These are phyloP conservation scores for Ophiostoma perfectum DNA, from an alignment of 2,329 filamentous ascomycete species.

Conservation along the genomic window DNA sequence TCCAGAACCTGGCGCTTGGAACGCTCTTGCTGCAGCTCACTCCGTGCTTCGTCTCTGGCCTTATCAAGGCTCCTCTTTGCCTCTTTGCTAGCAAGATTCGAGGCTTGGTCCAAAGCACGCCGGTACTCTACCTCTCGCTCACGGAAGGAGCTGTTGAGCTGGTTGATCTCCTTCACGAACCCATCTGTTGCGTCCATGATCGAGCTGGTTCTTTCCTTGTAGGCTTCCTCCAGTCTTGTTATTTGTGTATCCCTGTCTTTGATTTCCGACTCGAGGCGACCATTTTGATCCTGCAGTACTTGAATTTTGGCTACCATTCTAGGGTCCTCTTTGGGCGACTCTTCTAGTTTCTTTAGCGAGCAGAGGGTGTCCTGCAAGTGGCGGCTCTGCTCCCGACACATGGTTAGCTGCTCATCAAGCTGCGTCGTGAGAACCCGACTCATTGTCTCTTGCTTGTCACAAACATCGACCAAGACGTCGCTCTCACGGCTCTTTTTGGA, in stretches of 20 bases:
- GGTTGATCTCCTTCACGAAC: constrained; percentile 16
- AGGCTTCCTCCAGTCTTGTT: constrained; percentile 18
- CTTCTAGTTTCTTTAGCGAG: constrained; percentile 11
- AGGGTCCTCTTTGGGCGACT: constrained; percentile 6
- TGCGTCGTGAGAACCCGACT: not conserved
- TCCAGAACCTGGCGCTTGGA: constrained; percentile 22
- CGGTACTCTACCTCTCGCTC: constrained; percentile 23
- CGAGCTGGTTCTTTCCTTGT: constrained; percentile 14
- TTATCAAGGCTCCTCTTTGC: constrained; percentile 18
- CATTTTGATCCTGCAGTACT: constrained; percentile 11
- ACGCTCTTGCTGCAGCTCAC: constrained; percentile 24
- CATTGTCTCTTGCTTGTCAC: constrained; percentile 19
- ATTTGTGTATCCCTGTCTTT: constrained; percentile 19
- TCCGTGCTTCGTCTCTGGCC: constrained; percentile 14
- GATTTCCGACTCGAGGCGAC: constrained; percentile 13
- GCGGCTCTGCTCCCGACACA: constrained; percentile 1
- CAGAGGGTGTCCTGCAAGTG: not conserved
- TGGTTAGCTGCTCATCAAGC: constrained; percentile 4
- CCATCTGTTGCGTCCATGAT: not conserved
- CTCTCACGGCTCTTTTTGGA: constrained; percentile 7
- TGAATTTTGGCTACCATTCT: constrained; percentile 7
- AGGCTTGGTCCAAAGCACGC: constrained; percentile 15
- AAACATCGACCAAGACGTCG: constrained; percentile 9
- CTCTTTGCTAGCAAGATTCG: constrained; percentile 19
- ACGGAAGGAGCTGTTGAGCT: constrained; percentile 15